Conservation (phyloP, 2,329 filamentous ascomycete genomes). For the Ascochyta clinopodiicola region DNA sequence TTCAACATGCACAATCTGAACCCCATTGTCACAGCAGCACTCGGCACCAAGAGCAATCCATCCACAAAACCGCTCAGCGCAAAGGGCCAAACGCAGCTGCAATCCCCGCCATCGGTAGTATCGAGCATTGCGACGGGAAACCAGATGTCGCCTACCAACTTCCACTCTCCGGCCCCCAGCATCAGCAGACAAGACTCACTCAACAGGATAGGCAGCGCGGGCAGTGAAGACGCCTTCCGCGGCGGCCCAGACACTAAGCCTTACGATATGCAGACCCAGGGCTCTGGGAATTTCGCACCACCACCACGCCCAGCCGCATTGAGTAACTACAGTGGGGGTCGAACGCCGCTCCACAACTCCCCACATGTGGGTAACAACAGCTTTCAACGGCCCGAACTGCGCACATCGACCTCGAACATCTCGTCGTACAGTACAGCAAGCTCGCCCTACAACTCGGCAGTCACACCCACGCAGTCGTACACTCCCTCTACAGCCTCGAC, state of each 20-base stretch:
- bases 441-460: slow-evolving; percentile 46
- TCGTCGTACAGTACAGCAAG: slow-evolving; percentile 40
- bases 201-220: slow-evolving; percentile 43
- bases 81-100: slow-evolving; percentile 29
- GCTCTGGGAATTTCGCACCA: slow-evolving; percentile 44
- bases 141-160: slow-evolving; percentile 46
- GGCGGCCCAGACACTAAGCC: slow-evolving; percentile 40
- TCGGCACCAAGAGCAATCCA: slow-evolving; percentile 40
- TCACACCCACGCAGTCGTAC: slow-evolving; percentile 55
- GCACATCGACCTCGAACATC: slow-evolving; percentile 45
- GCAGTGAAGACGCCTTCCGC: slow-evolving; percentile 47
- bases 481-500: slow-evolving; percentile 53
- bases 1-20: slow-evolving; percentile 60
- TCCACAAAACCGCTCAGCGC: slow-evolving; percentile 25
- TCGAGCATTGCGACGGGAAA: slow-evolving; percentile 29
- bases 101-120: slow-evolving; percentile 41
- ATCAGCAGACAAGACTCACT: slow-evolving; percentile 41
- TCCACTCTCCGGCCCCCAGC: slow-evolving; percentile 42
- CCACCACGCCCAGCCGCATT: slow-evolving; percentile 40
- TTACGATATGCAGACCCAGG: slow-evolving; percentile 45
- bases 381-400: slow-evolving; percentile 45
- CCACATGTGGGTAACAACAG: slow-evolving; percentile 45
- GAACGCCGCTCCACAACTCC: slow-evolving; percentile 44
- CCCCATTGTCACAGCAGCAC: slow-evolving; percentile 50
- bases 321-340: slow-evolving; percentile 39